These are phyloP conservation scores for Aspergillus cristatus DNA, from an alignment of 495 filamentous ascomycete genomes.

Conservation along the genomic window DNA sequence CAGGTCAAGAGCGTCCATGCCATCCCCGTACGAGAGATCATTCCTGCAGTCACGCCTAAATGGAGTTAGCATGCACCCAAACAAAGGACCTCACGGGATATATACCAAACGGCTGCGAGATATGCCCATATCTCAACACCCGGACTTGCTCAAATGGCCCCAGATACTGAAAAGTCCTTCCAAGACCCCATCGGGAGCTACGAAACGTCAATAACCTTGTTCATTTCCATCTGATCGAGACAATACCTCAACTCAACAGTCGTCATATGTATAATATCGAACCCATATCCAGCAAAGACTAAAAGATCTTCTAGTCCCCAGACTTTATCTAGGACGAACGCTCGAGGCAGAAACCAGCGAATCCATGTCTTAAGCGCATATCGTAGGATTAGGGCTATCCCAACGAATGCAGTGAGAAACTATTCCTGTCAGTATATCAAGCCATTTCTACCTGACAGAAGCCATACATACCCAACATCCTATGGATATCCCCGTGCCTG, in stretches of 20 bases:
- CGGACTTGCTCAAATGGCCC: slow-evolving; percentile 8
- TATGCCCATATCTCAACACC: slow-evolving; percentile 24
- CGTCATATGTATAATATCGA: slow-evolving; percentile 25
- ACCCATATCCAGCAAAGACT: slow-evolving; percentile 17
- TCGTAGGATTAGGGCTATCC: no score
- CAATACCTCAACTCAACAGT: slow-evolving; percentile 23
- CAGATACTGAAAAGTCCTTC: slow-evolving; percentile 24
- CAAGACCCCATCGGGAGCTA: slow-evolving; percentile 17
- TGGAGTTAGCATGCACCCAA: slow-evolving; percentile 23
- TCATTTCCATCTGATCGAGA: slow-evolving; percentile 1
- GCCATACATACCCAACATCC: no score
- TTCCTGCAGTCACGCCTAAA: slow-evolving; percentile 39
- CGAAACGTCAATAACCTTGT: slow-evolving; percentile 8
- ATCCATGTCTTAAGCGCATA: slow-evolving; percentile 25
- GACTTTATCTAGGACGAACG: slow-evolving; percentile 21
- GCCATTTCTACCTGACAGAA: no score
- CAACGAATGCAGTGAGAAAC: no score
- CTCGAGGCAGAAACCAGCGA: slow-evolving; percentile 25
- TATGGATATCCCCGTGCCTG: no score
- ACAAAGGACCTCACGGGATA: slow-evolving; percentile 5
- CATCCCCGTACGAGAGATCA: slow-evolving; percentile 32
- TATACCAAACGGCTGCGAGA: slow-evolving; percentile 21
- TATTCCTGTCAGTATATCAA: no score
- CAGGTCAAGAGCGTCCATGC: slow-evolving; percentile 31
- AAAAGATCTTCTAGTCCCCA: slow-evolving; percentile 30